Percentiles rank a stretch among this genome's conserved stretches.
These are phyloP conservation scores for Entrophospora sp. DNA, from an alignment of 192 early-diverging fungal species.

Conservation along the genomic window DNA sequence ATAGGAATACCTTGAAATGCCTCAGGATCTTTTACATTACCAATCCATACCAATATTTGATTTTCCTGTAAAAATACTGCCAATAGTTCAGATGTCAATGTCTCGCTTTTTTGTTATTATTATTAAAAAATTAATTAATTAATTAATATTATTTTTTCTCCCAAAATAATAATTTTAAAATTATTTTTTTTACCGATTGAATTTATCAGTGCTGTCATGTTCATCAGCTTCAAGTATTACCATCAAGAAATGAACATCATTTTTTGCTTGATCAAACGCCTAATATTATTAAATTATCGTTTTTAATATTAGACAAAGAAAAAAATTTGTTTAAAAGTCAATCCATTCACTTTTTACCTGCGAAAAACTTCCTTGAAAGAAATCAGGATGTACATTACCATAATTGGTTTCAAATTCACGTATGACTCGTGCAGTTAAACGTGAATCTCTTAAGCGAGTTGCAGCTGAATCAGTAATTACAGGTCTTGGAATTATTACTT, in stretches of 20 bases:
- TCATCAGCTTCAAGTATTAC: slow-evolving; percentile 70
- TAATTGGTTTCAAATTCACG: slow-evolving; percentile 61
- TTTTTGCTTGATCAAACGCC: slow-evolving; percentile 64
- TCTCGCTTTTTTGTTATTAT: slow-evolving; percentile 24
- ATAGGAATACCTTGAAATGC: slow-evolving; percentile 52
- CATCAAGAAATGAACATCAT: slow-evolving; percentile 64
- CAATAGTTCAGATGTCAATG: slow-evolving; percentile 39
- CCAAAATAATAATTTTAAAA: too few species aligned
- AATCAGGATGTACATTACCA: slow-evolving; percentile 61
- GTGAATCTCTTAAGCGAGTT: not conserved
- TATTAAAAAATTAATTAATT: too few species aligned
- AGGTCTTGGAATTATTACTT: not conserved
- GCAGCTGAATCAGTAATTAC: not conserved
- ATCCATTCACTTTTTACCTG: slow-evolving; percentile 24
- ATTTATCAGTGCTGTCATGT: slow-evolving; percentile 68
- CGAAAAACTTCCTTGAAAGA: slow-evolving; percentile 58
- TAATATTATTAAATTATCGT: too few species aligned
- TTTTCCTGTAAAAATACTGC: slow-evolving; percentile 39
- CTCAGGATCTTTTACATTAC: slow-evolving; percentile 60
- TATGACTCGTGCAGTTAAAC: slow-evolving; percentile 49
- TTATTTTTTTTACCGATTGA: slow-evolving; percentile 49
- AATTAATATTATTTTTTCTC: too few species aligned
- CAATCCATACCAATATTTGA: slow-evolving; percentile 69
- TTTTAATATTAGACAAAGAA: slow-evolving; percentile 38
- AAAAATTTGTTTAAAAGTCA: slow-evolving; percentile 1